phyloP scores from a whole-genome alignment of 2,329 filamentous ascomycete species.

The Parastagonospora nodorum region DNA sequence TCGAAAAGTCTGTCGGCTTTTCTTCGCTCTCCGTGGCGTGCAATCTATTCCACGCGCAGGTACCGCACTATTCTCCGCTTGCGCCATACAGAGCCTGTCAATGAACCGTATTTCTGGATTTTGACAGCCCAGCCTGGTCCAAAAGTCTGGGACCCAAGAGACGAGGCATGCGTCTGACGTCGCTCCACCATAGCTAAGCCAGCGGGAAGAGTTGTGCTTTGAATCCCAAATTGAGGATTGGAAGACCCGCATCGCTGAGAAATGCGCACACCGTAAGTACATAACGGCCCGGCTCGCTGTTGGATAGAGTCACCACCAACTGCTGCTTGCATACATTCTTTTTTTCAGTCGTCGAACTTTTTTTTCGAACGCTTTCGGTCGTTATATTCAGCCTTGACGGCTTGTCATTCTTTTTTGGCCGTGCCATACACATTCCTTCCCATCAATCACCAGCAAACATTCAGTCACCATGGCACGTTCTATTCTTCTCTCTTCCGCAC shows the following conservation, averaged over 20 bases:
- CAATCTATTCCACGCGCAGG: conserved; percentile 33
- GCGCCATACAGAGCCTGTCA: conserved; percentile 2
- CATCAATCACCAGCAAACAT: conserved; percentile 5
- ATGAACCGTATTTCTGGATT: conserved; percentile 18
- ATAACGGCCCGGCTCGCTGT: conserved; percentile 12
- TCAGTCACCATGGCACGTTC: conserved; percentile 32
- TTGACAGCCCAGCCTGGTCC: conserved; percentile 12
- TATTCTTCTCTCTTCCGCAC: conserved; percentile 30
- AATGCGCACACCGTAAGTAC: conserved; percentile 7
- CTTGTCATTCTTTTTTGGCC: conserved; percentile 33
- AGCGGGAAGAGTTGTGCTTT: conserved; percentile 10
- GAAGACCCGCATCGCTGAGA: conserved; percentile 14
- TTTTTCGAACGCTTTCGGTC: conserved; percentile 19
- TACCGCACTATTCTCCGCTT: conserved; percentile 5
- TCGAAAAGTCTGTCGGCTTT: conserved; percentile 8
- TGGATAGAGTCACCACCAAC: not conserved
- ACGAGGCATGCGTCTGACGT: conserved; percentile 15
- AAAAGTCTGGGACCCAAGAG: conserved; percentile 11
- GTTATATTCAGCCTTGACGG: conserved; percentile 40
- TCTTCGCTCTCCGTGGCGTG: conserved; percentile 17
- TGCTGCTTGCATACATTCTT: conserved; percentile 18
- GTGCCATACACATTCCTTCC: conserved; percentile 28
- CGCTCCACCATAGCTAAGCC: conserved; percentile 10
- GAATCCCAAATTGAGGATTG: conserved; percentile 24
- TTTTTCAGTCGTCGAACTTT: conserved; percentile 19